Conservation (phyloP, 1,139 yeast genomes). For the Yarrowia galli region DNA sequence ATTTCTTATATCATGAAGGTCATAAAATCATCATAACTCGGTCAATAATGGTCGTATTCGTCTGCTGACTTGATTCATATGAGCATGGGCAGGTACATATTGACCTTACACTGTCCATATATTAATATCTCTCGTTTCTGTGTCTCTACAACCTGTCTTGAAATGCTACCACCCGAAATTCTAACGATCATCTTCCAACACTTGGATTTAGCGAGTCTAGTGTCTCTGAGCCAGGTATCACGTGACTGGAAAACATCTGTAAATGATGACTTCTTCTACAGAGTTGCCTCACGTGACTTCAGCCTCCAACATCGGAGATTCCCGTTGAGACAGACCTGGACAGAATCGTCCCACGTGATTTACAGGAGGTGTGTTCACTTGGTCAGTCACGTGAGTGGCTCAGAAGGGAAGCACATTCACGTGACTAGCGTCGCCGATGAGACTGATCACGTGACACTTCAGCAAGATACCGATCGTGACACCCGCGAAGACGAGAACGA, state of each 20-base stretch:
- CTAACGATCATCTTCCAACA: neutral
- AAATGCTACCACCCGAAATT: slow-evolving; percentile 13
- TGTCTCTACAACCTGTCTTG: too few species aligned
- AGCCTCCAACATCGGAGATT: neutral
- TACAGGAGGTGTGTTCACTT: neutral
- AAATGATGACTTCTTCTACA: neutral
- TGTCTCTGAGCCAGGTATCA: neutral
- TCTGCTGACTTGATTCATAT: neutral
- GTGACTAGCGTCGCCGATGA: too few species aligned
- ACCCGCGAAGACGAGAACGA: neutral
- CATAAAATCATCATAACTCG: neutral
- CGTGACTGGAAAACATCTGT: neutral
- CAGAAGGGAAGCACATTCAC: neutral
- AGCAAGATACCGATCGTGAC: neutral
- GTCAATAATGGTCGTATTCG: neutral
- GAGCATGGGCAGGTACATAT: too few species aligned
- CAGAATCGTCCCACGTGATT: neutral
- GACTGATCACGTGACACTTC: neutral
- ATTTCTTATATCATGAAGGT: too few species aligned
- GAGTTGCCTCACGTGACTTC: slow-evolving; percentile 4
- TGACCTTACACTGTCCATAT: too few species aligned
- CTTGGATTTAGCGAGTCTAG: slow-evolving; percentile 3
- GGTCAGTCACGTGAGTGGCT: neutral
- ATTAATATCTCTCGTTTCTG: too few species aligned
- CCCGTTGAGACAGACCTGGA: slow-evolving; percentile 1